These are phyloP conservation scores for Metarhizium anisopliae DNA, from an alignment of 2,329 filamentous ascomycete species.

Conservation along the genomic window DNA sequence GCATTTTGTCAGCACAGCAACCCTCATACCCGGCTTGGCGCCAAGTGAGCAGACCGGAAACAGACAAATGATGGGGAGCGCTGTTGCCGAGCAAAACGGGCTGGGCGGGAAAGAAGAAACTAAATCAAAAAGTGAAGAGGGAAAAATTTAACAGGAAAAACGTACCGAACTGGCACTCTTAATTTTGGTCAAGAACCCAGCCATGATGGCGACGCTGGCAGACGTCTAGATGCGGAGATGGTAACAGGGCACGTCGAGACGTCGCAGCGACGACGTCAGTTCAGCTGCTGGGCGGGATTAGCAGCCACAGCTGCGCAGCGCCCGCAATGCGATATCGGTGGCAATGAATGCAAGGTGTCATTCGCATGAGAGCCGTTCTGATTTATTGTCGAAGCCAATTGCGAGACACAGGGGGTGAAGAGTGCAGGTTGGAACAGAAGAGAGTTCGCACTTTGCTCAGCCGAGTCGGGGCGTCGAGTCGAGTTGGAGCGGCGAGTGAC, in stretches of 20 bases:
- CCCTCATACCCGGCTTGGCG: conserved; percentile 4
- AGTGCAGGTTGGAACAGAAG: background rate
- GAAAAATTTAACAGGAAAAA: conserved; percentile 10
- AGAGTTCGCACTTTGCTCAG: background rate
- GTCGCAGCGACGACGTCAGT: conserved; percentile 2
- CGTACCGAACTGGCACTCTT: conserved; percentile 47
- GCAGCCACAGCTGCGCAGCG: conserved; percentile 26
- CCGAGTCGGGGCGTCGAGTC: conserved; percentile 1
- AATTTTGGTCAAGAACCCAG: conserved; percentile 51
- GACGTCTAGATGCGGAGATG: background rate
- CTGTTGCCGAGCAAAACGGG: background rate
- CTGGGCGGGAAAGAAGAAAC: background rate
- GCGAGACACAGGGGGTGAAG: background rate
- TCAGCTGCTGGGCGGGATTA: conserved; percentile 13
- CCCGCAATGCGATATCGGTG: conserved; percentile 21
- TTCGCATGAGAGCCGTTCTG: conserved; percentile 1
- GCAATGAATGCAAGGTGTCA: conserved; percentile 11
- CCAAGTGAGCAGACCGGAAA: background rate
- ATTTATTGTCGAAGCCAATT: background rate
- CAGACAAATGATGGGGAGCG: background rate
- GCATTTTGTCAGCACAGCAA: conserved; percentile 22
- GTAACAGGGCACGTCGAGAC: conserved; percentile 1
- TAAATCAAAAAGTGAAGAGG: background rate
- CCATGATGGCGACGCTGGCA: conserved; percentile 30
- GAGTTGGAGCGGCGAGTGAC: no score